Evolutionary conservation across 352 stramenopile genomes (phyloP).

Genomic region (Blastocystis hominis): DNA sequence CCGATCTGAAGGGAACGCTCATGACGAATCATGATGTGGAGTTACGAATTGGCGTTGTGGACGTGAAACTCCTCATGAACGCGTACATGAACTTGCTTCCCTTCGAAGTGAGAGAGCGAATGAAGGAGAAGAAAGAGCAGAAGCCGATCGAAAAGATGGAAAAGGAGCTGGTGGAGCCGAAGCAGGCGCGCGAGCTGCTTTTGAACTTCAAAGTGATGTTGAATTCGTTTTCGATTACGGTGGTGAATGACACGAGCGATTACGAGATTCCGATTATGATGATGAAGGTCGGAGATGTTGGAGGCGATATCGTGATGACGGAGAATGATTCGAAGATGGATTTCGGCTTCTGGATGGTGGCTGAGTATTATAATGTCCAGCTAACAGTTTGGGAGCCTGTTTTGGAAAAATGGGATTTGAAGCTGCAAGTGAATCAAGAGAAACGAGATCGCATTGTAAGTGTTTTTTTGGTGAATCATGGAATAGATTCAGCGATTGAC

Average conservation of each 20-base stretch:
- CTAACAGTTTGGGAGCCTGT: slow-evolving; percentile 48
- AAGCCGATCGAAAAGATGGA: not conserved
- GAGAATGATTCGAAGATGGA: not conserved
- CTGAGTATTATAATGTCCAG: slow-evolving; percentile 50
- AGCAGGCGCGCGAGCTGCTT: not conserved
- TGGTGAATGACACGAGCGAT: slow-evolving; percentile 55
- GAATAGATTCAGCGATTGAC: not conserved
- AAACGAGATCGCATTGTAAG: slow-evolving; percentile 11
- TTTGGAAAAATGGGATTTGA: slow-evolving; percentile 27
- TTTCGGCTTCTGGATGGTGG: not conserved
- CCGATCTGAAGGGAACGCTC: not conserved
- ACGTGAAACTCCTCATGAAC: slow-evolving; percentile 45
- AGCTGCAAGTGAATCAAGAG: not conserved
- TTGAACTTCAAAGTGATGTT: slow-evolving; percentile 28
- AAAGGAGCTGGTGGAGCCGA: not conserved
- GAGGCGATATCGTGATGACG: not conserved
- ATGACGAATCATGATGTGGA: slow-evolving; percentile 45
- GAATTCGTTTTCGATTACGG: slow-evolving; percentile 14
- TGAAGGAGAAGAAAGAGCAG: slow-evolving; percentile 16
- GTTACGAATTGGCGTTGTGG: slow-evolving; percentile 23
- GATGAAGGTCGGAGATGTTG: not conserved
- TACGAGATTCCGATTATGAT: slow-evolving; percentile 42
- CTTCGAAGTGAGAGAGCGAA: not conserved
- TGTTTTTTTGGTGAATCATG: not conserved
- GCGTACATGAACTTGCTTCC: slow-evolving; percentile 9